phyloP scores from a whole-genome alignment of 805 yeast genomes.

The Wickerhamomyces bovis region DNA sequence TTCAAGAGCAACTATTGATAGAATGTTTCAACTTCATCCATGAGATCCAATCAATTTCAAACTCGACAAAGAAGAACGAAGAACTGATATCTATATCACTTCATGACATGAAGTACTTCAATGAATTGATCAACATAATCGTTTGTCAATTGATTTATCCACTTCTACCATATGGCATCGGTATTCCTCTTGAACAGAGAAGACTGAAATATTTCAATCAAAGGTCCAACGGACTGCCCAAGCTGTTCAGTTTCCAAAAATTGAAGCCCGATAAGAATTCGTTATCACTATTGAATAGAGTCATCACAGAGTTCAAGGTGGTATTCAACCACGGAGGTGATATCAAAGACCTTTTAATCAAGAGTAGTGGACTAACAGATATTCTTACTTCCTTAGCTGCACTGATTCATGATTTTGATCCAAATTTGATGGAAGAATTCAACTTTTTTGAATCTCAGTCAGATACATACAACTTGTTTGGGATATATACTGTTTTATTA shows the following conservation, averaged over 20 bases:
- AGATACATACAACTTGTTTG: slow-evolving; percentile 64
- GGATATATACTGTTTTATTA: slow-evolving; percentile 52
- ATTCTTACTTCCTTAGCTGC: slow-evolving; percentile 44
- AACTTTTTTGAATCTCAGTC: slow-evolving; percentile 35
- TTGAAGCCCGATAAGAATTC: slow-evolving; percentile 2
- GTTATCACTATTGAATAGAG: slow-evolving; percentile 1
- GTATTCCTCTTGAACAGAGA: slow-evolving; percentile 60
- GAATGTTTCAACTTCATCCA: slow-evolving; percentile 8
- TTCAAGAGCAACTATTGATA: slow-evolving; percentile 1
- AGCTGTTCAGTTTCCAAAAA: slow-evolving; percentile 13
- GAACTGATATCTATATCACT: slow-evolving; percentile 56
- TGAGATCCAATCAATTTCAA: slow-evolving; percentile 14
- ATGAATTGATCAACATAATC: slow-evolving; percentile 55
- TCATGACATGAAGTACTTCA: slow-evolving; percentile 76
- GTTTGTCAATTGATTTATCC: slow-evolving; percentile 71
- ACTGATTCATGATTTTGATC: slow-evolving; percentile 31
- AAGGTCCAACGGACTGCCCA: slow-evolving; percentile 5
- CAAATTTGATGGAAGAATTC: slow-evolving; percentile 10
- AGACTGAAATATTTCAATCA: slow-evolving; percentile 43
- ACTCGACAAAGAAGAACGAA: slow-evolving; percentile 1
- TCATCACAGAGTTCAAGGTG: slow-evolving; percentile 17
- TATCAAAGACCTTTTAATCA: slow-evolving; percentile 41
- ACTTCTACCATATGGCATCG: slow-evolving; percentile 47
- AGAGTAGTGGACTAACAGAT: slow-evolving; percentile 66
- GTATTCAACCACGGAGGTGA: slow-evolving; percentile 25